These are phyloP conservation scores for Eucalyptus pauciflora DNA, from an alignment of 345 rosid species.

Conservation along the genomic window DNA sequence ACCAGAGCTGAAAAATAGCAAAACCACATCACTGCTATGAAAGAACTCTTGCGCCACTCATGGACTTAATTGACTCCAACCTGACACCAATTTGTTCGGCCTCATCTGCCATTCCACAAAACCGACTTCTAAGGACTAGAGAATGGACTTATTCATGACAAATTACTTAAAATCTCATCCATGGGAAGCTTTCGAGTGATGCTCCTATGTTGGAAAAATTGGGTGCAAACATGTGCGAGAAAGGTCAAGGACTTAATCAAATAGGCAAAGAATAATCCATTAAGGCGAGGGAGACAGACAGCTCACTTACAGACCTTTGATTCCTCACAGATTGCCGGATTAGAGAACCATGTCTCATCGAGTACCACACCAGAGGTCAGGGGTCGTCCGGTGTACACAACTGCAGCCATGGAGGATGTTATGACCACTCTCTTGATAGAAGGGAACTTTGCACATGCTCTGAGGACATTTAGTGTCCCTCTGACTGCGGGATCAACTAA, in stretches of 20 bases:
- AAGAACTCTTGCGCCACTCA: not conserved
- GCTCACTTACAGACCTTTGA: not conserved
- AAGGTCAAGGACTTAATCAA: not conserved
- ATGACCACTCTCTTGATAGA: conserved; percentile 19
- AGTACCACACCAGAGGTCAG: not conserved
- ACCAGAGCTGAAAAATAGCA: not conserved
- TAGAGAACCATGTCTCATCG: conserved; percentile 17
- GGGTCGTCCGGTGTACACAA: not conserved
- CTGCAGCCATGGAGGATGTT: conserved; percentile 20
- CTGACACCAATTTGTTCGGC: not conserved
- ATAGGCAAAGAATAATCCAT: not conserved
- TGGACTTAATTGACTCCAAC: not conserved
- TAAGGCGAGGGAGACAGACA: not conserved
- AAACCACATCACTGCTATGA: not conserved
- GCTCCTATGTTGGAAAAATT: not conserved
- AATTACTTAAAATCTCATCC: not conserved
- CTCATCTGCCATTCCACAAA: not conserved
- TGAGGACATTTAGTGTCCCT: conserved; percentile 22
- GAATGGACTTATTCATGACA: not conserved
- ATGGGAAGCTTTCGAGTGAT: not conserved
- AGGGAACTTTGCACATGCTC: conserved; percentile 12
- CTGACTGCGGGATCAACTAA: conserved; percentile 20
- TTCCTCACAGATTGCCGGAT: not conserved
- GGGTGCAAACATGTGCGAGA: not conserved
- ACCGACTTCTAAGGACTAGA: not conserved